phyloP scores from a whole-genome alignment of 441 rosid genomes.

The Populus tomentosa region DNA sequence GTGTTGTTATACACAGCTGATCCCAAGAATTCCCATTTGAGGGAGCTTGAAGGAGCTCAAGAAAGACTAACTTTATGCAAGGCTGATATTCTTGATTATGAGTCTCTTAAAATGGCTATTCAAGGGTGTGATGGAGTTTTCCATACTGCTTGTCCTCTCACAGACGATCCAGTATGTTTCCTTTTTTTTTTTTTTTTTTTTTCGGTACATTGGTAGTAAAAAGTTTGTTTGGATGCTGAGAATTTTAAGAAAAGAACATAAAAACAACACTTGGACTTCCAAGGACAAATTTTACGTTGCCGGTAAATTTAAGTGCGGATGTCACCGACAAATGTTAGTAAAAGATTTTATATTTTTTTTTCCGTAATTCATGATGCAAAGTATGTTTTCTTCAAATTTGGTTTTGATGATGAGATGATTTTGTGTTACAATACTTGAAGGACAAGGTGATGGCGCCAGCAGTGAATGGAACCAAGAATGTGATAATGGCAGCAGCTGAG shows the following conservation, averaged over 20 bases:
- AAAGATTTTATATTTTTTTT: too few relatives aligned
- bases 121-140: slow-evolving; percentile 80
- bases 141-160: slow-evolving; percentile 83
- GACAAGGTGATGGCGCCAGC: slow-evolving; percentile 97
- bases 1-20: slow-evolving; percentile 31
- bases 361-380: too few relatives aligned
- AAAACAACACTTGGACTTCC: too few relatives aligned
- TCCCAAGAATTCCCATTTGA: slow-evolving; percentile 73
- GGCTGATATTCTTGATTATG: slow-evolving; percentile 77
- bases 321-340: too few relatives aligned
- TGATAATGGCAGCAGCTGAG: slow-evolving; percentile 70
- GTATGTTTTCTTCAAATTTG: too few relatives aligned
- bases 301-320: too few relatives aligned
- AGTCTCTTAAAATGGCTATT: slow-evolving; percentile 56
- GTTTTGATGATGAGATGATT: neutral
- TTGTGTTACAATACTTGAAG: slow-evolving; percentile 17
- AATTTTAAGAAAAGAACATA: neutral
- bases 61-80: slow-evolving; percentile 66
- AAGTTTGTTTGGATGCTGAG: slow-evolving; percentile 19
- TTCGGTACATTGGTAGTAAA: neutral
- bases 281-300: too few relatives aligned
- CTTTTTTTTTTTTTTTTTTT: neutral
- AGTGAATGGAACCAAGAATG: slow-evolving; percentile 83
- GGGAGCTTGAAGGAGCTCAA: slow-evolving; percentile 79
- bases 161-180: slow-evolving; percentile 69